Conservation (phyloP, 176 grass and related monocot species). For the Oryza punctata region DNA sequence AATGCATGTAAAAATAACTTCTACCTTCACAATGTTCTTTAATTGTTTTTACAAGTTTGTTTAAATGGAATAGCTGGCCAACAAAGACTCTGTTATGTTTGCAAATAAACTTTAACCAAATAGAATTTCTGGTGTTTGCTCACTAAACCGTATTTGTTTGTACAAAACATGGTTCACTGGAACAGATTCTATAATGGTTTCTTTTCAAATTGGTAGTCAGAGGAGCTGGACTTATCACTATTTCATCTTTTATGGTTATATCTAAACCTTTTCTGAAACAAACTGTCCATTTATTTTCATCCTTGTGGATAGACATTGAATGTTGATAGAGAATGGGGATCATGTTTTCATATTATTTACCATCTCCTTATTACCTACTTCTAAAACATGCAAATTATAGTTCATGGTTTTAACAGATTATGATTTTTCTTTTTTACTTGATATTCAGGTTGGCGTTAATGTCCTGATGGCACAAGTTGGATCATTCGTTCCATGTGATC, state of each 20-base stretch:
- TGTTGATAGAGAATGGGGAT: neutral
- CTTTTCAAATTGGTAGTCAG: neutral
- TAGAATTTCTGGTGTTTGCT: too few species aligned
- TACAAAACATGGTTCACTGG: neutral
- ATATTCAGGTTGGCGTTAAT: slow-evolving; percentile 84
- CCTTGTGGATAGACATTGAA: neutral
- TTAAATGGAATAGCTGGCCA: slow-evolving; percentile 13
- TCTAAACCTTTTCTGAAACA: neutral
- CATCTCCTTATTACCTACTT: slow-evolving; percentile 17
- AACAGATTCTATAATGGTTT: neutral
- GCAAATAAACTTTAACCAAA: slow-evolving; percentile 8
- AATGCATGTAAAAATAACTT: neutral
- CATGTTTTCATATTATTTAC: slow-evolving; percentile 10
- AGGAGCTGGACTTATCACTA: neutral
- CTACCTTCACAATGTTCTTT: slow-evolving; percentile 16
- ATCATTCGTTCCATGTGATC: slow-evolving; percentile 88
- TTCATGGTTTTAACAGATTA: slow-evolving; percentile 28
- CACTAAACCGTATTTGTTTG: neutral
- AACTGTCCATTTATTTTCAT: neutral
- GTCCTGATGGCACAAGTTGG: slow-evolving; percentile 97
- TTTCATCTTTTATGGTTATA: neutral
- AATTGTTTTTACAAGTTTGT: slow-evolving; percentile 23
- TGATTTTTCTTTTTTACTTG: slow-evolving; percentile 32
- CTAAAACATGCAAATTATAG: slow-evolving; percentile 12
- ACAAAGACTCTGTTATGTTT: neutral